These are phyloP conservation scores for Beauveria bassiana DNA, from an alignment of 2,329 filamentous ascomycete genomes.

Conservation along the genomic window DNA sequence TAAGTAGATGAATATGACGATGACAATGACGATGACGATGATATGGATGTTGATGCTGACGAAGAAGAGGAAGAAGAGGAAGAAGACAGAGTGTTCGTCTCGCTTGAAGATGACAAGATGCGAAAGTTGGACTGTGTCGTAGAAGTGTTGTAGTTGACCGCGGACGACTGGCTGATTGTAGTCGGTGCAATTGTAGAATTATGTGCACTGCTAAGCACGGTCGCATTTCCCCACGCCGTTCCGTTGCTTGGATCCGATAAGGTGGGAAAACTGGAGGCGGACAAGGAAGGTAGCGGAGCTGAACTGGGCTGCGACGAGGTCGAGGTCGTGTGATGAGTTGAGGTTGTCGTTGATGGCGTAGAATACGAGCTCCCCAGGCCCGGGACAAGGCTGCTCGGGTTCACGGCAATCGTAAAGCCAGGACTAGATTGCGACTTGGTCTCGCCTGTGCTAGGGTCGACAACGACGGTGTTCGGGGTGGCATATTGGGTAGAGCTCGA, in stretches of 20 bases:
- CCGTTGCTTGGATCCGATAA: slow-evolving; percentile 9
- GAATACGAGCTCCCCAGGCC: slow-evolving; percentile 1
- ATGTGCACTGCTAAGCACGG: not conserved
- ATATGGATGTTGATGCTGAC: not conserved
- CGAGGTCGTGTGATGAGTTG: slow-evolving; percentile 13
- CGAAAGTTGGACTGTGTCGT: slow-evolving; percentile 1
- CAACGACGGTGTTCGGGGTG: slow-evolving; percentile 30
- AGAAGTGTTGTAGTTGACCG: not conserved
- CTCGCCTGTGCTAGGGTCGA: slow-evolving; percentile 28
- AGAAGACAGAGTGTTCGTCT: not conserved
- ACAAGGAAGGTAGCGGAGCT: not conserved
- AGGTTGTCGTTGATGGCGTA: slow-evolving; percentile 7
- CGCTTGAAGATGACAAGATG: not conserved
- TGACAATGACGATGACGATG: not conserved
- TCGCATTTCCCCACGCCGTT: slow-evolving; percentile 6
- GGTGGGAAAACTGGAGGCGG: slow-evolving; percentile 1
- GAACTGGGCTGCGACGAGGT: not conserved
- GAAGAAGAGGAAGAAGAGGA: not conserved
- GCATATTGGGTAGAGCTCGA: slow-evolving; percentile 35
- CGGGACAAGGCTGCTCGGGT: slow-evolving; percentile 1
- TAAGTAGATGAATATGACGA: slow-evolving; percentile 2
- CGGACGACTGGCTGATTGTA: not conserved
- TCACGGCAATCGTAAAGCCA: slow-evolving; percentile 13
- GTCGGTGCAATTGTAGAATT: not conserved
- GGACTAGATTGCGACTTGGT: slow-evolving; percentile 27